Evolutionary conservation across 441 rosid genomes (phyloP).

Genomic region (Arabidopsis hybrid): DNA sequence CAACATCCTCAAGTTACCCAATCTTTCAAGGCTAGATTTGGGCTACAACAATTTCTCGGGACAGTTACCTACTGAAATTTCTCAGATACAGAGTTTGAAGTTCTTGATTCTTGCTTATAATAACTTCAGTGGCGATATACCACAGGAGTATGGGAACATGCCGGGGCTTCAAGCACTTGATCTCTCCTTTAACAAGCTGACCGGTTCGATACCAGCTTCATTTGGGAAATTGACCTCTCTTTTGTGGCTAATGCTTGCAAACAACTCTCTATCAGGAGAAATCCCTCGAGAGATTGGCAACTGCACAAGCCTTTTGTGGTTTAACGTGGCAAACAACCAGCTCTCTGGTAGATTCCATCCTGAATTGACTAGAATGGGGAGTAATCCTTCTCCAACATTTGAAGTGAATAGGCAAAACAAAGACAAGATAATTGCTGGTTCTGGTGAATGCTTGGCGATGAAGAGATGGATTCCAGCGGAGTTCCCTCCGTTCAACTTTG

Average conservation of each 20-base stretch:
- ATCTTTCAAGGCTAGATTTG: constrained; percentile 67
- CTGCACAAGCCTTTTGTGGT: constrained; percentile 83
- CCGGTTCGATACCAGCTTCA: constrained; percentile 70
- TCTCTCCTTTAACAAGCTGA: constrained; percentile 75
- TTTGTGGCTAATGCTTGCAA: constrained; percentile 91
- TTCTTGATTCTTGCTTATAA: constrained; percentile 69
- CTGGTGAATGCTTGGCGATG: constrained; percentile 82
- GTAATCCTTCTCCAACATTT: constrained; percentile 60
- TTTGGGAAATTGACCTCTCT: constrained; percentile 76
- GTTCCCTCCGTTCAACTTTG: constrained; percentile 85
- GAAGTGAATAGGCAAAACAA: constrained; percentile 48
- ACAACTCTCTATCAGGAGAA: constrained; percentile 67
- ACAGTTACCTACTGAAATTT: constrained; percentile 64
- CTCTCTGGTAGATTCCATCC: constrained; percentile 69
- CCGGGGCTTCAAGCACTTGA: constrained; percentile 73
- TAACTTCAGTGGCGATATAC: constrained; percentile 69
- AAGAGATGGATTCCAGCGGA: constrained; percentile 96
- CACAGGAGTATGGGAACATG: constrained; percentile 72
- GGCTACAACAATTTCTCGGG: constrained; percentile 79
- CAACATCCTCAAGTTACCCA: constrained; percentile 64
- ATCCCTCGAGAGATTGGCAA: constrained; percentile 78
- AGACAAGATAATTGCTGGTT: constrained; percentile 54
- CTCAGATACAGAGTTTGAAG: constrained; percentile 60
- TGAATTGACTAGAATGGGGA: constrained; percentile 68
- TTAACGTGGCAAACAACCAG: constrained; percentile 79